Evolutionary conservation across 176 grass and related monocot species (phyloP), one percentile per base, ranked within the genome.

Genomic region (Aegilops bicornis): DNA sequence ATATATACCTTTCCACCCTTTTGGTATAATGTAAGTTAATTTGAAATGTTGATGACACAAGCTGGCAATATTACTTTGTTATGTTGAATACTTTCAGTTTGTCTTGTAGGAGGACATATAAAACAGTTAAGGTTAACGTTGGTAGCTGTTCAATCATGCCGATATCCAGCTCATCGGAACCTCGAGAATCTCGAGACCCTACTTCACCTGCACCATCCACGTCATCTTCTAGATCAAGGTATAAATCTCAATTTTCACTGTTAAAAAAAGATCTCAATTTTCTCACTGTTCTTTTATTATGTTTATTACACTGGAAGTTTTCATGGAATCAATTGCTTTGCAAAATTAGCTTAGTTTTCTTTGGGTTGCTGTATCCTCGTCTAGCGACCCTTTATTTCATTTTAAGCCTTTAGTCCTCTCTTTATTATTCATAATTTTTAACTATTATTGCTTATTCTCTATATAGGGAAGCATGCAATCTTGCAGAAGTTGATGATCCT

Each of bases 171-270:
- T 85, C 76, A 29, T 74, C 88, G 25, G 83, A 85, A 73, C 80
- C 40, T 45, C 93, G 50, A 14, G 76, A 88, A 4, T 85, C 86
- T 24, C 30, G 39, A 33, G 84, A 89, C 52, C 42, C 81, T 29
- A 66, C 83, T 92, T 98, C 94, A 79, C 92, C 93, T 8, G 32
- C 75, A 32, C 88, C 88, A 45, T 96, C 94, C 74, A 86, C 88
- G 7, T 96, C 93, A 22, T 92, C 97, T 84, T 90, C 90, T 84
- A 88, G 71, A 87, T 94, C 94, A 64, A 89, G 97, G 97, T 98
- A 98, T 90, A 76, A 14, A 73, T 80, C 67, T 45, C 33, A 6
- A 19, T 29, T 40, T 30, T 24, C 7, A 20, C 58, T 69, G 0
- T 29, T 62, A 16, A 52, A 75, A 75, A 17, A 63, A 58, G 24